Percentiles rank a stretch among this genome's conserved stretches.
Conservation (phyloP, 225 moss, liverwort and hornwort genomes). For the Asterella californica region DNA sequence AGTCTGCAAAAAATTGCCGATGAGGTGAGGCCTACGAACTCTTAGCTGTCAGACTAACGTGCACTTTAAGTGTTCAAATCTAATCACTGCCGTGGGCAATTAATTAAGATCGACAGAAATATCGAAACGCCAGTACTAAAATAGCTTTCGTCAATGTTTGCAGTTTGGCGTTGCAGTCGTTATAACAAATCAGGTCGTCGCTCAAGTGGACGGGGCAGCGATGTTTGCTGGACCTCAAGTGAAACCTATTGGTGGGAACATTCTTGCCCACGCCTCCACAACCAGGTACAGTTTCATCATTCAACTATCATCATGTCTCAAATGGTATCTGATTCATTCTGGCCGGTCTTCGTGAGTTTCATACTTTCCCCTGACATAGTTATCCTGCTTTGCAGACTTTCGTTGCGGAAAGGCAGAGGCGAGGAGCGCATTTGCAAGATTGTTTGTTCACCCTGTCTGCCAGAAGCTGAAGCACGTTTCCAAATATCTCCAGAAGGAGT, state of each 20-base stretch:
- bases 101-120: background rate
- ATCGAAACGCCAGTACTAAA: background rate
- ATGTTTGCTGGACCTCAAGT: slow-evolving; percentile 82
- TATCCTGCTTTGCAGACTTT: slow-evolving; percentile 22
- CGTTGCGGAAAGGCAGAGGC: slow-evolving; percentile 75
- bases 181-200: slow-evolving; percentile 91
- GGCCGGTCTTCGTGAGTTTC: background rate
- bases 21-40: slow-evolving; percentile 33
- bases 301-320: background rate
- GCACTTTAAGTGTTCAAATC: too few species aligned
- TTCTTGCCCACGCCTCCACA: slow-evolving; percentile 90
- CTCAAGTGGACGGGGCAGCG: slow-evolving; percentile 91
- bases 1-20: slow-evolving; percentile 86
- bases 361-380: background rate
- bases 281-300: slow-evolving; percentile 47
- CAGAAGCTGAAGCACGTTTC: slow-evolving; percentile 88
- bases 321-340: background rate
- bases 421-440: slow-evolving; percentile 89
- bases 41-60: too few species aligned
- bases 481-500: slow-evolving; percentile 78
- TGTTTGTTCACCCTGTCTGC: slow-evolving; percentile 82
- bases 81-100: too few species aligned
- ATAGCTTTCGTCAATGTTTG: background rate
- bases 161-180: slow-evolving; percentile 92
- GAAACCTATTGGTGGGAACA: slow-evolving; percentile 93